Base-by-base conservation (phyloP, 345 rosid species). In the Camelina laxa region DNA sequence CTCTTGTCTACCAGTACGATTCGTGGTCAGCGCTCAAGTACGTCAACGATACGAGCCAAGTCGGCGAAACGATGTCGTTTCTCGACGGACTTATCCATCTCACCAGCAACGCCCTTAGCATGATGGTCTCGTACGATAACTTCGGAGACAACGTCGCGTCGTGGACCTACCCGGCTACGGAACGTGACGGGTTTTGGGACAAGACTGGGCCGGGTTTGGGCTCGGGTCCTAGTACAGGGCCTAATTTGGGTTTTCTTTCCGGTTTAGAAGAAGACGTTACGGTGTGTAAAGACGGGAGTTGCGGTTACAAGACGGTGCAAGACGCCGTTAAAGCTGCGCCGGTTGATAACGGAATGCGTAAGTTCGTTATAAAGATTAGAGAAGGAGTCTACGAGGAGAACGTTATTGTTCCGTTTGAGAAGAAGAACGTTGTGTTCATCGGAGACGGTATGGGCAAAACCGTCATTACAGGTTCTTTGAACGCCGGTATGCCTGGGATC, bases 361-460 rank as follows among this genome's bases (percentile, higher is more conserved):
- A 64, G 67, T 91, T 85, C 21, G 98, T 91, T 73, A 86, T 94
- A 14, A 69, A 60, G 31, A 91, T 91, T 13, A 84, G 61, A 59
- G 85, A 73, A 44, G 97, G 97, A 3, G 84, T 86, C 1, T 94
- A 94, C 3, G 81, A 88, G 27, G 98, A 94, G 82, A 87, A 74
- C 36, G 91, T 94, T 14, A 80, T 85, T 70, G 86, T 94, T 65
- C 91, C 93, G 79, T 70, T 90, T 35, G 88, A 81, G 88, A 94
- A 90, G 79, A 91, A 75, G 79, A 88, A 88, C 68, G 87, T 94
- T 0, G 97, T 94, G 33, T 90, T 91, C 16, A 31, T 88, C 15
- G 98, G 98, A 0, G 97, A 90, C 1, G 97, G 97, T 21, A 86
- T 80, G 82, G 95, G 96, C 69, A 91, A 85, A 80, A 90, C 98